Evolutionary conservation across 768 basidiomycete genomes (phyloP).

Genomic region (Lactifluus echinatus): DNA sequence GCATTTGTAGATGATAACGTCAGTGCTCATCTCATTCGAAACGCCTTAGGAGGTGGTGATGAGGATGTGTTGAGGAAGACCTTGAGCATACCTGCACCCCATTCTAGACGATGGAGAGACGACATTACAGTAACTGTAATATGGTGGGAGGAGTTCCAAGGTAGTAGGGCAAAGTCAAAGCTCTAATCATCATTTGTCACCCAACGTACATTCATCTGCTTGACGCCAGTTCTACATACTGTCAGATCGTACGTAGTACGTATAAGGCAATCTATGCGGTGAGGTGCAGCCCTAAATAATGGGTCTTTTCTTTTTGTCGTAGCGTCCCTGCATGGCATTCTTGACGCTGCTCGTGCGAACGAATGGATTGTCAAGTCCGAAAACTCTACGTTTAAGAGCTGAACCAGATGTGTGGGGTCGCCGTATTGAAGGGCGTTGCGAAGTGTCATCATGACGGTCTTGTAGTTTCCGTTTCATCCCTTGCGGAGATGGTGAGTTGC

Average conservation of each 20-base stretch:
- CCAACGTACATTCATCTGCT: conserved; percentile 10
- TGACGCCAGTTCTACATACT: conserved; percentile 7
- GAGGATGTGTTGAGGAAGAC: conserved; percentile 44
- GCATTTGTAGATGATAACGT: conserved; percentile 73
- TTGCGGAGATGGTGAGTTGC: conserved; percentile 10
- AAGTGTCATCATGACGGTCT: conserved; percentile 27
- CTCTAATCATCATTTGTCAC: conserved; percentile 32
- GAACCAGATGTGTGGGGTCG: neutral
- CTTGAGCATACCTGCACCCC: conserved; percentile 77
- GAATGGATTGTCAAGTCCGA: conserved; percentile 28
- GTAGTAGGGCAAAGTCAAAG: conserved; percentile 40
- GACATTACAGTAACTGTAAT: conserved; percentile 81
- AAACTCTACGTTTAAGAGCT: neutral
- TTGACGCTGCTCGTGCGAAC: conserved; percentile 30
- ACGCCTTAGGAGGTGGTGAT: conserved; percentile 86
- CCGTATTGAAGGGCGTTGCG: neutral
- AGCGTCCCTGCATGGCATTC: conserved; percentile 27
- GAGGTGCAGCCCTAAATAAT: conserved; percentile 26
- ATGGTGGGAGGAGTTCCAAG: conserved; percentile 72
- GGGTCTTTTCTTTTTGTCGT: conserved; percentile 28
- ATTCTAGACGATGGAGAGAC: conserved; percentile 70
- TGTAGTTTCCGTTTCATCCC: conserved; percentile 37
- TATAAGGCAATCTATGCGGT: neutral
- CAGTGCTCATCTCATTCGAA: conserved; percentile 77
- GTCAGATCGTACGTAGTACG: conserved; percentile 4